These are phyloP conservation scores for Talaromyces funiculosus DNA, from an alignment of 2,329 filamentous ascomycete genomes.

Conservation along the genomic window DNA sequence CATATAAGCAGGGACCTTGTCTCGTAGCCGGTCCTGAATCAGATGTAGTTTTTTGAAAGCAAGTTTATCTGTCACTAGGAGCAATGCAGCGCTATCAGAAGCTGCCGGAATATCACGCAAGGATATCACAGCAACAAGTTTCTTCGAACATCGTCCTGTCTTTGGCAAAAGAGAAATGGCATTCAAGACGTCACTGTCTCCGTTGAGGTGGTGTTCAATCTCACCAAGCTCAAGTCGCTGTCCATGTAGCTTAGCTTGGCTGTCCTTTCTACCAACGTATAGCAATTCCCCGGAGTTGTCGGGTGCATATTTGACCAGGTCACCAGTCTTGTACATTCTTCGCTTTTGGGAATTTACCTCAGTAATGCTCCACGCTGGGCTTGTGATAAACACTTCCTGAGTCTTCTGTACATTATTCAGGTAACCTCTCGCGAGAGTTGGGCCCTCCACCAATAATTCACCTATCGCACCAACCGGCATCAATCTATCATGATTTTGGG, in stretches of 20 bases:
- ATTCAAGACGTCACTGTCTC: slow-evolving; percentile 35
- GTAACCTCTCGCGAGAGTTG: slow-evolving; percentile 42
- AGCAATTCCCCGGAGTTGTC: slow-evolving; percentile 32
- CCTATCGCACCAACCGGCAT: slow-evolving; percentile 39
- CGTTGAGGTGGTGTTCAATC: slow-evolving; percentile 31
- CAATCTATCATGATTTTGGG: slow-evolving; percentile 41
- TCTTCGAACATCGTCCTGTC: slow-evolving; percentile 6
- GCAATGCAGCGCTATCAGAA: slow-evolving; percentile 33
- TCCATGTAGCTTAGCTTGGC: slow-evolving; percentile 38
- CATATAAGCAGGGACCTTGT: slow-evolving; percentile 14
- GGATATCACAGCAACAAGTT: slow-evolving; percentile 11
- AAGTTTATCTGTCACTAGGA: not conserved
- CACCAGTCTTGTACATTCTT: slow-evolving; percentile 34
- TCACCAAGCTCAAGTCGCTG: slow-evolving; percentile 41
- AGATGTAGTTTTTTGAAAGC: not conserved
- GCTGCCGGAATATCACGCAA: not conserved
- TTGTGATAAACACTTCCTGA: slow-evolving; percentile 30
- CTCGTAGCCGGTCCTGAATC: not conserved
- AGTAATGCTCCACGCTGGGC: slow-evolving; percentile 42
- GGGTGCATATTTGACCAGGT: slow-evolving; percentile 30
- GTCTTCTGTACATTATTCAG: slow-evolving; percentile 38
- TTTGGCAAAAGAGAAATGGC: slow-evolving; percentile 15
- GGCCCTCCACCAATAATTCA: slow-evolving; percentile 39
- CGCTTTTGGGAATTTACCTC: slow-evolving; percentile 22
- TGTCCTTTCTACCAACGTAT: slow-evolving; percentile 31